A percentile compares a stretch with the other conserved stretches of the same genome.
These are phyloP conservation scores for Lepidopterella palustris DNA, from an alignment of 495 filamentous ascomycete genomes.

Conservation along the genomic window DNA sequence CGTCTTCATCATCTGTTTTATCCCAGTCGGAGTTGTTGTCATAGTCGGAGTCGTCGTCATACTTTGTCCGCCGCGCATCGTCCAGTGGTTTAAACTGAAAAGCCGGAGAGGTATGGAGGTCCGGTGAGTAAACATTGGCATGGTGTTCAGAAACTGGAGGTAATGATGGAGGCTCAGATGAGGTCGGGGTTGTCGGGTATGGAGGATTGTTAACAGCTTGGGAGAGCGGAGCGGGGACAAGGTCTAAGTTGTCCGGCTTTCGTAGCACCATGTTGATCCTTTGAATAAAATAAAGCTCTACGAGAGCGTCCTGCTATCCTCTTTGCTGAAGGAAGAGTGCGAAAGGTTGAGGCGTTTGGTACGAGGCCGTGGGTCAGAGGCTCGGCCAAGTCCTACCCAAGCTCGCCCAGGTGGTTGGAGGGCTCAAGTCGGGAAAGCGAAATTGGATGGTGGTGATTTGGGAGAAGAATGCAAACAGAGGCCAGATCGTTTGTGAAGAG, in stretches of 20 bases:
- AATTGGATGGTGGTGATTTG: too few species aligned
- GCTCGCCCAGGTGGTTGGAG: too few species aligned
- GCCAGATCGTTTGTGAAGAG: not conserved
- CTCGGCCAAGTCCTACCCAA: too few species aligned
- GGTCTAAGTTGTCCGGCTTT: constrained; percentile 14
- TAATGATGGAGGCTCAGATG: constrained; percentile 15
- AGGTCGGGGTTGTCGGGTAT: constrained; percentile 27
- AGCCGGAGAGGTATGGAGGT: constrained; percentile 11
- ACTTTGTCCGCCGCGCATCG: constrained; percentile 4
- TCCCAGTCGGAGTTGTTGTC: constrained; percentile 23
- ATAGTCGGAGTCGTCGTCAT: constrained; percentile 12
- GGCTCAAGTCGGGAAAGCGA: too few species aligned
- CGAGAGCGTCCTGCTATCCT: not conserved
- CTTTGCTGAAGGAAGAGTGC: not conserved
- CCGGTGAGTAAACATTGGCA: constrained; percentile 9
- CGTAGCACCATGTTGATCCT: constrained; percentile 23
- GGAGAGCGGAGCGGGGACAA: constrained; percentile 28
- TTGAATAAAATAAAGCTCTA: not conserved
- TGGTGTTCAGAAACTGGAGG: constrained; percentile 4
- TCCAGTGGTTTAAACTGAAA: constrained; percentile 16
- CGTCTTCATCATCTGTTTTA: constrained; percentile 18
- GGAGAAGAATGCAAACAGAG: not conserved
- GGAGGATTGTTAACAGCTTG: constrained; percentile 30
- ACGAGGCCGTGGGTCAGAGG: not conserved
- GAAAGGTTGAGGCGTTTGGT: not conserved